phyloP scores from a whole-genome alignment of 192 early-diverging fungal genomes.

The Rhizoclosmatium globosum region DNA sequence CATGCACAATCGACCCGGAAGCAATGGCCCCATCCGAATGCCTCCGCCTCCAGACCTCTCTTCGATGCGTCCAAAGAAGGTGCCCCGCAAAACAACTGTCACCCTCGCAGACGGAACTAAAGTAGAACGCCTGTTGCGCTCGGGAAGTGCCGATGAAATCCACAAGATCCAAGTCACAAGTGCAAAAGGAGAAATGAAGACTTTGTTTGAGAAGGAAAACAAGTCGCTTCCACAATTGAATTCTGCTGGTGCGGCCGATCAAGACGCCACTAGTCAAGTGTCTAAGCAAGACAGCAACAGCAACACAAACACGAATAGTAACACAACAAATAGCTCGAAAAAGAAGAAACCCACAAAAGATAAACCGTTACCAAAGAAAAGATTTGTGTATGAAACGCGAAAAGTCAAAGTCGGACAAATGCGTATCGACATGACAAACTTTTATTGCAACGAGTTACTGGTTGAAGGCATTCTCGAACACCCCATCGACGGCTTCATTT shows the following conservation, averaged over 20 bases:
- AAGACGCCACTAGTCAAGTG: neutral
- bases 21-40: neutral
- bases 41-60: conserved; percentile 12
- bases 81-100: neutral
- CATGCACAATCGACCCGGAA: neutral
- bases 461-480: conserved; percentile 11
- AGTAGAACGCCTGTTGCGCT: neutral
- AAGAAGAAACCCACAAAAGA: conserved; percentile 14
- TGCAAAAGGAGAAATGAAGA: neutral
- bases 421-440: conserved; percentile 20
- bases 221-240: neutral
- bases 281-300: neutral
- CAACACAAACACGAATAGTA: neutral
- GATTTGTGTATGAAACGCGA: conserved; percentile 17
- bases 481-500: conserved; percentile 16
- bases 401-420: conserved; percentile 9
- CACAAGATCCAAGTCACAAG: neutral
- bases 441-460: conserved; percentile 7
- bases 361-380: neutral
- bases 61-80: neutral
- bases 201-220: neutral
- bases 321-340: neutral
- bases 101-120: too few species aligned
- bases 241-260: neutral
- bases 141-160: neutral